Evolutionary conservation across 164 flowering plant genomes (phyloP).

Genomic region (Brasenia schreberi): DNA sequence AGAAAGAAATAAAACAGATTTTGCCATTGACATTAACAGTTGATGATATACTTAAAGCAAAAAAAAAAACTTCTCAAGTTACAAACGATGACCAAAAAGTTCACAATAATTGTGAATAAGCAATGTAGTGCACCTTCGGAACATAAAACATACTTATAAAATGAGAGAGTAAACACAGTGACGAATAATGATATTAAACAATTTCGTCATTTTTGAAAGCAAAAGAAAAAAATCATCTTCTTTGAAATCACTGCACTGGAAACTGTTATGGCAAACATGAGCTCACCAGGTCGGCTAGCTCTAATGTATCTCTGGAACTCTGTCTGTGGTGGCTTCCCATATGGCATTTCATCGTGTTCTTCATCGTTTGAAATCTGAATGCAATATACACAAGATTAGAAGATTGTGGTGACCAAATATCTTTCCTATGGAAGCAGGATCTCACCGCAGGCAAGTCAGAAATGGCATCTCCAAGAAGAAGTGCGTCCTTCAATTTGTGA

Average conservation of each 20-base stretch:
- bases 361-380: constrained; percentile 56
- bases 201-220: no score
- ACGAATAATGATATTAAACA: not conserved
- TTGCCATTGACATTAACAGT: no score
- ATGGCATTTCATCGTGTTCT: constrained; percentile 47
- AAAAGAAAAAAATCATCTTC: not conserved
- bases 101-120: not conserved
- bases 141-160: no score
- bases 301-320: constrained; percentile 60
- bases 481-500: constrained; percentile 19
- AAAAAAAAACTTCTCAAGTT: not conserved
- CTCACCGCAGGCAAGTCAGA: constrained; percentile 71
- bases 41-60: no score
- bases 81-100: not conserved
- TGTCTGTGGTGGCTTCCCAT: constrained; percentile 27
- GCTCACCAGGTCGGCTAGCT: constrained; percentile 34
- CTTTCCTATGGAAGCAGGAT: not conserved
- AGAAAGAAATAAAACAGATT: no score
- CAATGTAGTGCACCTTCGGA: not conserved
- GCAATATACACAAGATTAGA: not conserved
- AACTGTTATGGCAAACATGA: no score
- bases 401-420: not conserved
- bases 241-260: not conserved
- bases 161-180: not conserved
- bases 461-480: constrained; percentile 61